Base-by-base conservation (phyloP, 2,329 filamentous ascomycete species). In the Pezicula radicicola region DNA sequence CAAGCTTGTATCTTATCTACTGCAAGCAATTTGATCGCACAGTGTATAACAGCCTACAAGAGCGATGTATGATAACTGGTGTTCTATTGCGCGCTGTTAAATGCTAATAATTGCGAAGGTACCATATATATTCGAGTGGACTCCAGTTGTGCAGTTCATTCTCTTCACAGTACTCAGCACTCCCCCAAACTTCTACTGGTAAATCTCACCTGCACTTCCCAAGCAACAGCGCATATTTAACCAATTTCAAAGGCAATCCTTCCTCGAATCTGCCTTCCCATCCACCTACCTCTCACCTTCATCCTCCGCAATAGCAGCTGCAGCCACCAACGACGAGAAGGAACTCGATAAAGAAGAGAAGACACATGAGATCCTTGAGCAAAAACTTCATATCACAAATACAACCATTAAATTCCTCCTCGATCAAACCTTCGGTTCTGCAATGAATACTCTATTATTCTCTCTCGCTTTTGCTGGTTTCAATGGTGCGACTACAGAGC, bases 121-220 rank as follows among this genome's bases (percentile, higher is more conserved):
- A 48, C 70, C 81, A 10, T 78, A 89, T 48, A 68, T 73, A 21
- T 73, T 95, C 60, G 81, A 91, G 69, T 78, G 79, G 70, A 71
- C 79, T 5, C 83, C 87, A 4, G 76, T 96, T 41, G 72, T 91
- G 60, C 88, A 91, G 66, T 96, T 95, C 70, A 72, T 89, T 48
- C 64, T 90, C 49, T 96, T 87, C 74, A 81, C 85, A 58, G 65
- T 89, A 33, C 66, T 96, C 53, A 86, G 79, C 68, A 87, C 85
- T 39, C 91, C 91, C 3, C 88, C 88, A 42, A 97, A 97, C 71
- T 89, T 91, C 65, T 66, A 89, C 62, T 96, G 91, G 91, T 84
- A 68, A 60, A 72, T 68, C n/a, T 33, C 35, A 13, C n/a, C 15
- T 21, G 13, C n/a, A 19, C 41, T 9, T 18, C 44, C 35, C 19